Evolutionary conservation across 805 yeast species (phyloP), one percentile per base, ranked within the genome.

Genomic region (Danielia oregonensis): DNA sequence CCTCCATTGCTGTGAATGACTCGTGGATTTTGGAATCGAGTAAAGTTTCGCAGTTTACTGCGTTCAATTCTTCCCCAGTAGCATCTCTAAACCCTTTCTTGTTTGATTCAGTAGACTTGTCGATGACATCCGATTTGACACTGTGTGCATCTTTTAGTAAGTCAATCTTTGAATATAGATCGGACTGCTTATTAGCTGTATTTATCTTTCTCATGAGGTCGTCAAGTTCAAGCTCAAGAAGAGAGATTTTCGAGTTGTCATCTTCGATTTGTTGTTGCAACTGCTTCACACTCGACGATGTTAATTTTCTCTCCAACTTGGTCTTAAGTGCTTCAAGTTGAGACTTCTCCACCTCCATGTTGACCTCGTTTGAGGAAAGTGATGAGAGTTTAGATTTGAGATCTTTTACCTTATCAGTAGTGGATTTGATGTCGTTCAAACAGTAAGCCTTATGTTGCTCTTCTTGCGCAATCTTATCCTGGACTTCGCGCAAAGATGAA

Each of bases 161-260:
- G 0, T 70, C 63, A 3, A 78, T 48, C 42, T 74, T 77, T 0
- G 86, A 82, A 40, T 74, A 63, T 2, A 69, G 47, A 31, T 79
- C 88, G 1, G 83, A 65, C 48, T 76, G 82, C 46, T 72, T 70
- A 45, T 75, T 80, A 3, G 74, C 68, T 11, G 62, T 57, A 4
- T 74, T 51, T 10, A 85, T 63, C 14, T 75, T 70, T 12, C 66
- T 66, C 36, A 73, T 72, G 11, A 79, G 48, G 0, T 65, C 66
- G 7, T 86, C 93, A 8, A 79, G 49, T 18, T 57, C 63, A 33
- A 37, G 42, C 31, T 64, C 70, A 24, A 60, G 38, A 19, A 39
- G 42, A 9, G 36, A 26, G 6, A 77, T 56, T 22, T 59, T 49
- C 8, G 51, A 46, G 28, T 74, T 72, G 6, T 63, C 63, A 0